These are phyloP conservation scores for Pseudognaphalium luteoalbum DNA, from an alignment of 129 eudicot genomes.

Conservation along the genomic window DNA sequence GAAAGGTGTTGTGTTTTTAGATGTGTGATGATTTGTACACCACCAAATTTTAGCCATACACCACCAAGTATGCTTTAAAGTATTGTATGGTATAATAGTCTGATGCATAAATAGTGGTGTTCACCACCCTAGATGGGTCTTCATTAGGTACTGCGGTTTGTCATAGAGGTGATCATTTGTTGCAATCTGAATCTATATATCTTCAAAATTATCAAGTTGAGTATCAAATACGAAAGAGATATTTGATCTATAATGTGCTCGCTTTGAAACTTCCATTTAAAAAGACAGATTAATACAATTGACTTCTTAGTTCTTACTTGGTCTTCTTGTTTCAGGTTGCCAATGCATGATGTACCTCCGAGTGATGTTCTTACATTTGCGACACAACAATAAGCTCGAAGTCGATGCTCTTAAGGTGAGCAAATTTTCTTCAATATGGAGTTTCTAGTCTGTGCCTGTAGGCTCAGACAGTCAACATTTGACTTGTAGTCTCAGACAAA, in stretches of 20 bases:
- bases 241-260: background rate
- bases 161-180: background rate
- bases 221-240: background rate
- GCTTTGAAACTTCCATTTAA: background rate
- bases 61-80: too few species aligned
- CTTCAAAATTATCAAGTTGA: background rate
- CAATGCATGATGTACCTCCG: background rate
- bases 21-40: too few species aligned
- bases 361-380: conserved; percentile 5
- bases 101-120: too few species aligned
- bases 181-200: background rate
- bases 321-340: conserved; percentile 2
- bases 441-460: background rate
- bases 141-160: too few species aligned
- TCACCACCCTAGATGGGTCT: too few species aligned
- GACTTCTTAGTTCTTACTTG: background rate
- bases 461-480: background rate
- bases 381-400: background rate
- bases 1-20: too few species aligned
- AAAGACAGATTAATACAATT: background rate
- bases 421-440: background rate
- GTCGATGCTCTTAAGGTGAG: conserved; percentile 3
- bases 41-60: too few species aligned
- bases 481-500: background rate
- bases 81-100: too few species aligned